Base-by-base conservation (phyloP, 148 eudicot genomes). In the Diospyros lotus region DNA sequence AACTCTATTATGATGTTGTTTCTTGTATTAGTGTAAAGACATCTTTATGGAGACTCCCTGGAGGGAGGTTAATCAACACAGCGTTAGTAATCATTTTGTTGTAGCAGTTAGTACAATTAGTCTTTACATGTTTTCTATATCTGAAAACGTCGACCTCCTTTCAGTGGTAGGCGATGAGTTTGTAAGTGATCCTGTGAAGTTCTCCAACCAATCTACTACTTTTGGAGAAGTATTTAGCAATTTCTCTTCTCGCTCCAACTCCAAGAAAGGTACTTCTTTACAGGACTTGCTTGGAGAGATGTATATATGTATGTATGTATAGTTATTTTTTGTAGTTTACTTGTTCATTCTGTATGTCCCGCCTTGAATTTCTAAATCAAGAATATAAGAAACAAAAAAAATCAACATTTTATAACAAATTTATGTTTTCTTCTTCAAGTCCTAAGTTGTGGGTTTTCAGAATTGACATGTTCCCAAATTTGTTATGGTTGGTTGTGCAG, bases 121-220 rank as follows among this genome's bases (percentile, higher is more conserved):
- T 43, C 2, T 72, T 39, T 45, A 39, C 63, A 41, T 62, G 4
- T 48, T 53, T 4, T 58, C 6, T 43, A 18, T 64, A 39, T 18
- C 28, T 68, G 10, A 51, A 45, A 14, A 50, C 41, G 15, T 56
- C 56, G 69, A 9, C 18, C 68, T 69, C 38, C 52, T 53, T 79
- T 48, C 92, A 92, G 98, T 94, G 79, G 91, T 84, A 58, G 90
- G 87, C 14, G 68, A 87, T 68, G 77, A 89, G 79, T 94, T 89
- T 79, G 91, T 94, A 15, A 85, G 83, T 55, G 94, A 90, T 64
- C 90, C 95, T 44, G 89, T 84, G 80, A 81, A 67, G 41, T 93
- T 88, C 84, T 88, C 94, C 76, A 87, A 87, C 73, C 77, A 85
- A 75, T 68, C 97, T 11, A 74, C 88, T 38, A 75, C 84, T 65